A percentile compares a stretch with the other conserved stretches of the same genome.
Conservation (phyloP, 139 green algal genomes). For the Chlamydomonas sp. region DNA sequence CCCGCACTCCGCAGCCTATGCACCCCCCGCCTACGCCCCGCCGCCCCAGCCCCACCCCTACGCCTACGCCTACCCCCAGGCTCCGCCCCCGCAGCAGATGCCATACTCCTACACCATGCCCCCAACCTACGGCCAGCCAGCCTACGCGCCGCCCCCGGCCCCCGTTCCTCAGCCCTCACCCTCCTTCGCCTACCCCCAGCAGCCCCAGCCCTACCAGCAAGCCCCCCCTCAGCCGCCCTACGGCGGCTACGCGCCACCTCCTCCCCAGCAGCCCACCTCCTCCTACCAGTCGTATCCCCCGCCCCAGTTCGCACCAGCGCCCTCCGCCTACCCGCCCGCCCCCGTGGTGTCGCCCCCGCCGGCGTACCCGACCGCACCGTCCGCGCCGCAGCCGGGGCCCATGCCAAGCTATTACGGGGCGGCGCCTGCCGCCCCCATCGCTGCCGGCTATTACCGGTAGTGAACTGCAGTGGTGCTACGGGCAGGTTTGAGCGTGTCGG, state of each 20-base stretch:
- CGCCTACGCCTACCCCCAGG: not conserved
- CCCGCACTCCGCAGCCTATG: not conserved
- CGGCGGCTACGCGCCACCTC: not conserved
- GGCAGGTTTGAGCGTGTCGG: too few species aligned
- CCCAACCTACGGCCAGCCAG: not conserved
- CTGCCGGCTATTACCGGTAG: too few species aligned
- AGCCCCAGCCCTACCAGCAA: too few species aligned
- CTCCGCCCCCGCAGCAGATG: not conserved
- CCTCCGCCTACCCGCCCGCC: not conserved
- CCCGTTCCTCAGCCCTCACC: not conserved
- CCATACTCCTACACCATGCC: not conserved
- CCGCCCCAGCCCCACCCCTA: not conserved
- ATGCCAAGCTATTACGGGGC: too few species aligned
- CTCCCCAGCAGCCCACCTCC: not conserved
- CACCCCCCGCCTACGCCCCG: too few species aligned
- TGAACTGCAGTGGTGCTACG: too few species aligned
- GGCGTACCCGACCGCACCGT: not conserved
- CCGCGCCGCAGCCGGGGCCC: too few species aligned
- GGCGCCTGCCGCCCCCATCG: too few species aligned
- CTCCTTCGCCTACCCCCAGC: too few species aligned
- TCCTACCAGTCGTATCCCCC: not conserved
- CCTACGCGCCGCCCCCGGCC: not conserved
- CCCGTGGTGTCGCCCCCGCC: not conserved
- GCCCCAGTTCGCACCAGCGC: not conserved
- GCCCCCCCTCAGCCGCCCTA: not conserved